phyloP scores from a whole-genome alignment of 495 filamentous ascomycete species.

The Penicillium roqueforti region DNA sequence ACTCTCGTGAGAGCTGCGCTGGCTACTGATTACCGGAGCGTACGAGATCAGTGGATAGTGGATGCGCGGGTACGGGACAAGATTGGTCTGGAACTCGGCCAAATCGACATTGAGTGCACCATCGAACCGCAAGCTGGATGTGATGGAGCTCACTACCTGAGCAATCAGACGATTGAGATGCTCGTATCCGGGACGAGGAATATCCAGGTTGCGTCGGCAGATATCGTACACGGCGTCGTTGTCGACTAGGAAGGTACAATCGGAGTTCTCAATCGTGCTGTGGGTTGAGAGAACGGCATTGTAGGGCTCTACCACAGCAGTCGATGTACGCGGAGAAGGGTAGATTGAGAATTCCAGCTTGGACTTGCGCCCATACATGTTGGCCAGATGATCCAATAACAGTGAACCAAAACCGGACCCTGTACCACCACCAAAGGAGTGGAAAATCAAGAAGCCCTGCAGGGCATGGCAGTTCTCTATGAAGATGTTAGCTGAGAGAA shows the following conservation, averaged over 20 bases:
- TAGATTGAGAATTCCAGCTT: constrained; percentile 93
- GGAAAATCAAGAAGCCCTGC: constrained; percentile 90
- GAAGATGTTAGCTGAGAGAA: not conserved
- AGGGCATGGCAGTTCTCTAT: constrained; percentile 86
- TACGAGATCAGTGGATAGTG: constrained; percentile 90
- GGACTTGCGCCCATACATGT: constrained; percentile 91
- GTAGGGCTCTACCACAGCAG: constrained; percentile 89
- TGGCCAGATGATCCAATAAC: constrained; percentile 79
- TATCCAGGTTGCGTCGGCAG: constrained; percentile 83
- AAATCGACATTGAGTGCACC: constrained; percentile 88
- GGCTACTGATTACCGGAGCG: constrained; percentile 76
- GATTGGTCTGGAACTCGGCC: constrained; percentile 93
- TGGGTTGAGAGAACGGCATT: constrained; percentile 88
- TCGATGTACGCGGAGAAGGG: constrained; percentile 79
- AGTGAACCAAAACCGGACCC: constrained; percentile 88
- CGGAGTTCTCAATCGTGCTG: constrained; percentile 89
- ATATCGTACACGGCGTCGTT: constrained; percentile 94
- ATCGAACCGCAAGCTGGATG: constrained; percentile 84
- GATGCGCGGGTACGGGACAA: constrained; percentile 88
- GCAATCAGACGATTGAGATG: constrained; percentile 88
- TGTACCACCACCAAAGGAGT: constrained; percentile 90
- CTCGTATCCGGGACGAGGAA: constrained; percentile 80
- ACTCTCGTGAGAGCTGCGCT: constrained; percentile 83
- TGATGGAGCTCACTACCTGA: constrained; percentile 89
- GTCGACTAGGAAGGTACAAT: constrained; percentile 90